Base-by-base conservation (phyloP, 2,329 filamentous ascomycete genomes). In the Fusarium paranaense region DNA sequence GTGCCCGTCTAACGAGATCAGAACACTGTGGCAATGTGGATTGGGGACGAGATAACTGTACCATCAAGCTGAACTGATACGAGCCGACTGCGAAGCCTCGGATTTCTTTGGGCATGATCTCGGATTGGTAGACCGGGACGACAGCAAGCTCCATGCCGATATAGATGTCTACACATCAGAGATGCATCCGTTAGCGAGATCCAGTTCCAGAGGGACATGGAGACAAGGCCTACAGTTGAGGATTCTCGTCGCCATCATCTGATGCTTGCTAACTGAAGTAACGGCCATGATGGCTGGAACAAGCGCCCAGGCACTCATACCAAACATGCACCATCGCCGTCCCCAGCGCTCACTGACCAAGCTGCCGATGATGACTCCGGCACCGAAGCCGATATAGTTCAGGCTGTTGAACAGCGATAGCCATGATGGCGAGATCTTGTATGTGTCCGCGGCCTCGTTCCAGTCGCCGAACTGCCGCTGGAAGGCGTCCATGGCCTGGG, bases 401-500 rank as follows among this genome's bases (percentile, higher is more conserved):
- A 56, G 6, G 8, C 52, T 56, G 52, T 56, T 56, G 52, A 56
- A 56, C 1, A 56, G 52, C 20, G 52, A 32, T 7, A 56, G 13
- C 52, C 52, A 56, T 13, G 52, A 56, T 1, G 52, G 30, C 32
- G 52, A 50, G 25, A 50, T 50, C 45, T 50, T 50, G 52, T 56
- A 56, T 2, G 32, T 56, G 13, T 13, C 52, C 2, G 30, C n/a
- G 4, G n/a, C 32, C 2, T 40, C 66, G 57, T 81, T 69, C n/a
- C 75, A 80, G 6, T 73, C 69, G 1, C 81, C 81, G 60, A 83
- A 83, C 42, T 80, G 74, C 30, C 66, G 69, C 7, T 73, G 71
- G 62, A 81, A 83, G 9, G 79, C 64, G 13, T 76, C 70, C 82
- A 83, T 83, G 4, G 81, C 78, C 67, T 83, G 81, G 0, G 66